Base-by-base conservation (phyloP, 768 basidiomycete genomes). In the Lentinus tigrinus region DNA sequence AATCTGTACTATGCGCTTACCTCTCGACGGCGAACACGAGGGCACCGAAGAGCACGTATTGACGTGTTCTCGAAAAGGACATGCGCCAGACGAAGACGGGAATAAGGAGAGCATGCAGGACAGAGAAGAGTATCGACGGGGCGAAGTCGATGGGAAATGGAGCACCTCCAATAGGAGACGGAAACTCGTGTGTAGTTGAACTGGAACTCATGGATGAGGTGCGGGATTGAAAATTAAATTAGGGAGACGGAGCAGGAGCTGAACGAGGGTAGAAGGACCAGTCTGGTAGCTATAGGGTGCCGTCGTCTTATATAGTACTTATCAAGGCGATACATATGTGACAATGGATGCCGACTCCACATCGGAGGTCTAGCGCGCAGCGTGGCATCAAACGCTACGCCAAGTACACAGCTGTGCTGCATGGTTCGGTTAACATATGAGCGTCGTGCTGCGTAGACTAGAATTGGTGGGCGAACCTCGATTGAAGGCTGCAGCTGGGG, bases 161-260 rank as follows among this genome's bases (percentile, higher is more conserved):
- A 17, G 73, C 71, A 4, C 80, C 80, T 9, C 79, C 79, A 36
- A 79, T 69, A 11, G 76, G 78, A 1, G 76, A 71, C n/a, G 79
- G 79, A 57, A 79, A 77, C n/a, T 52, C 24, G 23, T 40, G 39
- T 11, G n/a, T n/a, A n/a, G 31, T 48, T 5, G 49, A n/a, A 38
- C n/a, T 31, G 23, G 57, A 27, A 38, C 53, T 50, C 53, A 60
- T 54, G 4, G 43, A 23, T 23, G 10, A 31, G n/a, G n/a, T n/a
- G 14, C 1, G 28, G 17, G 47, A 28, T n/a, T 11, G 6, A 49
- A 19, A 17, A 36, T 16, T 37, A n/a, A 21, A 37, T 7, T 1
- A n/a, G 37, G 21, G 34, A n/a, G 24, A 11, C 1, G n/a, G 17
- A 9, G 42, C 42, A n/a, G 42, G n/a, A 43, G 2, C 24, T 23